phyloP scores from a whole-genome alignment of 83 land plant species.

The Diphasiastrum complanatum region DNA sequence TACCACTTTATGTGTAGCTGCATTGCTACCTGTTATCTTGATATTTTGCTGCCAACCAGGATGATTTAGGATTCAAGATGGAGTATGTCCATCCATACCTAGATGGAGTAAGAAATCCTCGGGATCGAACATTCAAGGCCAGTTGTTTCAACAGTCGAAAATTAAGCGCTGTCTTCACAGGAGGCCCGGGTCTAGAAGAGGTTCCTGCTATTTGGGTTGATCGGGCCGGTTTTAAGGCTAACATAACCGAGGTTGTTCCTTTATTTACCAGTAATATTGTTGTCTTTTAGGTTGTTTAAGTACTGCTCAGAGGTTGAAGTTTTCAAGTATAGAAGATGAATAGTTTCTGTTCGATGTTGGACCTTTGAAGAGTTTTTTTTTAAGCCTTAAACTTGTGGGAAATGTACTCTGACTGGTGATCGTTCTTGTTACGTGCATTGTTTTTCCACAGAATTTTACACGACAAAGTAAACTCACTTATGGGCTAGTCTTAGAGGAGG shows the following conservation, averaged over 20 bases:
- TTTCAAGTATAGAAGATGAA: too few species aligned
- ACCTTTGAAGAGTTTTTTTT: too few species aligned
- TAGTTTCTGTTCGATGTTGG: too few species aligned
- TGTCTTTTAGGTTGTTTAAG: too few species aligned
- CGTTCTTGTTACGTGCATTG: not conserved
- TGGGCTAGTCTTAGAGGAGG: constrained; percentile 89
- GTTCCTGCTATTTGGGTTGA: constrained; percentile 97
- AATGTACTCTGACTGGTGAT: not conserved
- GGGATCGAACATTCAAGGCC: constrained; percentile 68
- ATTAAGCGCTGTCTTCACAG: constrained; percentile 94
- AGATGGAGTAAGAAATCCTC: constrained; percentile 68
- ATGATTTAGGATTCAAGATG: constrained; percentile 89
- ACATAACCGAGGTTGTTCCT: constrained; percentile 88
- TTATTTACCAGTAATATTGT: too few species aligned
- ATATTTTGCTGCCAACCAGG: too few species aligned
- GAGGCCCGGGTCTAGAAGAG: constrained; percentile 92
- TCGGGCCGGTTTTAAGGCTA: constrained; percentile 83
- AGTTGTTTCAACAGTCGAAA: constrained; percentile 97
- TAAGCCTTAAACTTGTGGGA: too few species aligned
- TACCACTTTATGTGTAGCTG: too few species aligned
- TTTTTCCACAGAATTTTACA: constrained; percentile 50
- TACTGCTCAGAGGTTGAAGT: too few species aligned
- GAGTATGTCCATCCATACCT: constrained; percentile 96
- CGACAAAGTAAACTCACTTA: constrained; percentile 95
- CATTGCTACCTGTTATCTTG: too few species aligned